Evolutionary conservation across 2,329 filamentous ascomycete genomes (phyloP).

Genomic region (Monosporascus sp.): DNA sequence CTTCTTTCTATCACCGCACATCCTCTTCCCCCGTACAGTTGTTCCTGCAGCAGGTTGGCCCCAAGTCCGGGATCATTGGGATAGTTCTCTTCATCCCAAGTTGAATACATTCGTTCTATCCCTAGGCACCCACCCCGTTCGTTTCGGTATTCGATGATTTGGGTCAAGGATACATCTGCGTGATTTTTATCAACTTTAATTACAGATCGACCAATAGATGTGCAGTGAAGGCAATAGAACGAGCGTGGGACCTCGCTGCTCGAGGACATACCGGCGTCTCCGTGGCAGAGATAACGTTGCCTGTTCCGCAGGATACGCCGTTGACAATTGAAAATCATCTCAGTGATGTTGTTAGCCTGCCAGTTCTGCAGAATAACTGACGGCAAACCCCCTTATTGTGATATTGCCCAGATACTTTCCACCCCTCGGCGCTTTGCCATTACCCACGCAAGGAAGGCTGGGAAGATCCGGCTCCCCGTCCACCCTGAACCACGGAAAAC

Average conservation of each 20-base stretch:
- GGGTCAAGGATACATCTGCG: neutral
- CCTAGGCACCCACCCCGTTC: neutral
- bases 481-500: no score
- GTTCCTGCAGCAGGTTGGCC: no score
- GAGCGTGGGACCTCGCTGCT: neutral
- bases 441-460: no score
- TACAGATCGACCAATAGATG: neutral
- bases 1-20: no score
- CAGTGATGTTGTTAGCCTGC: neutral
- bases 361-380: neutral
- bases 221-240: neutral
- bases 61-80: no score
- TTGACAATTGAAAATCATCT: neutral
- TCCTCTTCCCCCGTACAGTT: no score
- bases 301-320: neutral
- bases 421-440: no score
- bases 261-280: neutral
- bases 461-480: no score
- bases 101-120: no score
- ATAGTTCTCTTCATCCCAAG: no score
- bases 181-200: neutral
- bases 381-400: no score
- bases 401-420: no score
- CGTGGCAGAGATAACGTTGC: neutral
- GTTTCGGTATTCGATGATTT: neutral